These are phyloP conservation scores for Ganoderma sp. DNA, from an alignment of 1,284 basidiomycete genomes.

Conservation along the genomic window DNA sequence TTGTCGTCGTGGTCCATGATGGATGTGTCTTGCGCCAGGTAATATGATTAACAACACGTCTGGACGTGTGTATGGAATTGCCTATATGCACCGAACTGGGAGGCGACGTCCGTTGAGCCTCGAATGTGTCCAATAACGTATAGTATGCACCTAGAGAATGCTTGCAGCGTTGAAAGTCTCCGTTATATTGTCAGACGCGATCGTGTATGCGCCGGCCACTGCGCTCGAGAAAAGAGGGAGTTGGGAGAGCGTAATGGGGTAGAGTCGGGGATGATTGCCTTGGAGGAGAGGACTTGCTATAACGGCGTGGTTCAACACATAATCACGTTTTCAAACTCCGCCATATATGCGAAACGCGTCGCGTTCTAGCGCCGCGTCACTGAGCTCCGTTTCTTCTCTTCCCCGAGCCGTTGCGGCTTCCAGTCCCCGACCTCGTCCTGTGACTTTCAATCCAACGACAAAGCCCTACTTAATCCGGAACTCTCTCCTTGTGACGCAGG, in stretches of 20 bases:
- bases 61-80: constrained; percentile 14
- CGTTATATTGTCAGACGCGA: neutral
- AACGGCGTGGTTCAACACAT: constrained; percentile 31
- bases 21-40: neutral
- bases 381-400: constrained; percentile 19
- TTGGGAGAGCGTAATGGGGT: constrained; percentile 7
- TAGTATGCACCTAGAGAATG: constrained; percentile 12
- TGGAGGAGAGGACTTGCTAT: constrained; percentile 31
- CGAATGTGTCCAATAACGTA: constrained; percentile 7
- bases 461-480: neutral
- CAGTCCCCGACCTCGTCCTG: constrained; percentile 1
- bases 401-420: constrained; percentile 1
- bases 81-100: constrained; percentile 9
- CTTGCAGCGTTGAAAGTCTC: neutral
- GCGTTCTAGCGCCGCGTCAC: constrained; percentile 28
- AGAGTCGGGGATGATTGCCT: constrained; percentile 20
- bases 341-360: constrained; percentile 22
- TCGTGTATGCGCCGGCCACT: neutral
- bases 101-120: constrained; percentile 25
- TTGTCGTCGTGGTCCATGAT: constrained; percentile 59
- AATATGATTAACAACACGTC: constrained; percentile 12
- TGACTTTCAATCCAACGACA: neutral
- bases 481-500: neutral
- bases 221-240: constrained; percentile 1
- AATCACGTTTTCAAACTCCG: constrained; percentile 31